phyloP scores from a whole-genome alignment of 106 monocot species.

The Iris macrosiphon region DNA sequence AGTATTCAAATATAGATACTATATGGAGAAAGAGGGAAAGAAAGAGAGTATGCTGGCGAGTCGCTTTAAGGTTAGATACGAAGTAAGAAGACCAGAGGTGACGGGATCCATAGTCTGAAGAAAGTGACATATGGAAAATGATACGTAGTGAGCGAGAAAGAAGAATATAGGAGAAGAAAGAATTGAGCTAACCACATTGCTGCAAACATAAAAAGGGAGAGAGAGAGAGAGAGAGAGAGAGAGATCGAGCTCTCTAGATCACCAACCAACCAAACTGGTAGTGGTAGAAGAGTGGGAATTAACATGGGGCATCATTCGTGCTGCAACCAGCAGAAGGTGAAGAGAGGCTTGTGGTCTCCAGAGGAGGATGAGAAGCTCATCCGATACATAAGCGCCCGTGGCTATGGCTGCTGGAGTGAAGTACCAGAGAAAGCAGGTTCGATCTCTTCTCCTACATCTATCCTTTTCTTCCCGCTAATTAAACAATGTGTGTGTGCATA shows the following conservation, averaged over 20 bases:
- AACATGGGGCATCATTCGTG: conserved; percentile 49
- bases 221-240: too few relatives aligned
- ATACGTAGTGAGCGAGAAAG: neutral
- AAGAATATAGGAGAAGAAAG: too few relatives aligned
- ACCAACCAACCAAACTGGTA: neutral
- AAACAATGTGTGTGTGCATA: too few relatives aligned
- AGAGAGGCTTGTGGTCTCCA: conserved; percentile 52
- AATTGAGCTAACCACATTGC: too few relatives aligned
- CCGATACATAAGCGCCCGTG: conserved; percentile 37
- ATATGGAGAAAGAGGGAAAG: conserved; percentile 4
- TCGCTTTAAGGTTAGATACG: conserved; percentile 23
- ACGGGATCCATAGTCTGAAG: conserved; percentile 1
- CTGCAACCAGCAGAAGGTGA: conserved; percentile 58
- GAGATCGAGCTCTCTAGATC: neutral
- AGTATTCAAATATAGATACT: neutral
- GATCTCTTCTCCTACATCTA: too few relatives aligned
- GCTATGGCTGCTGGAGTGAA: conserved; percentile 56
- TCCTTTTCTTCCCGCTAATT: too few relatives aligned
- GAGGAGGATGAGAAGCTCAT: conserved; percentile 53
- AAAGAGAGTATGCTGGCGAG: too few relatives aligned
- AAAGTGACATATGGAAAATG: neutral
- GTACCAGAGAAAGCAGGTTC: conserved; percentile 45
- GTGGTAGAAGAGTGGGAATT: too few relatives aligned
- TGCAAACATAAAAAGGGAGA: neutral
- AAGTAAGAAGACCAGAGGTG: neutral